phyloP scores from a whole-genome alignment of 1,284 basidiomycete species.

The Boletus semigastroideus region DNA sequence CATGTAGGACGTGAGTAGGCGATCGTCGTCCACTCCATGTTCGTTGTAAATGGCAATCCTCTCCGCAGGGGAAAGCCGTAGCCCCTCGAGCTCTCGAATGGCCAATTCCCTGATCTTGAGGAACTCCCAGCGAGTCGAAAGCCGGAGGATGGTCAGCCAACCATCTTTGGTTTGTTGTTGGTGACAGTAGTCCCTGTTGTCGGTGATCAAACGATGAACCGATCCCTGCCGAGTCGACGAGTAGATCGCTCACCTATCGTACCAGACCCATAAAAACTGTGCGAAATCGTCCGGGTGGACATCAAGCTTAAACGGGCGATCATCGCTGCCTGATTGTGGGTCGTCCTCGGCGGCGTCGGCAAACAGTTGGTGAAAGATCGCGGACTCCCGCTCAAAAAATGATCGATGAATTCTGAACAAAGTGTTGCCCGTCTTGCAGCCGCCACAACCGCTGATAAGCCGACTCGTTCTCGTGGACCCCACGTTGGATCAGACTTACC shows the following conservation, averaged over 20 bases:
- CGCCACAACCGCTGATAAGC: conserved; percentile 9
- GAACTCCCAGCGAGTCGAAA: conserved; percentile 33
- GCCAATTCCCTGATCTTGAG: conserved; percentile 23
- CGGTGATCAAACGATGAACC: background rate
- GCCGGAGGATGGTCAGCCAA: conserved; percentile 32
- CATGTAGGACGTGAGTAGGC: conserved; percentile 35
- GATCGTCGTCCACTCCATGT: conserved; percentile 35
- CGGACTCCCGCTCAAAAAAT: conserved; percentile 66
- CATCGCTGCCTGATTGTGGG: conserved; percentile 38
- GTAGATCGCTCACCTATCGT: conserved; percentile 48
- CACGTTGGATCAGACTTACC: conserved; percentile 12
- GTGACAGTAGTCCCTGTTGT: conserved; percentile 29
- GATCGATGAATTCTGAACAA: conserved; percentile 60
- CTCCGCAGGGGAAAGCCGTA: conserved; percentile 37
- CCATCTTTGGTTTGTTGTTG: conserved; percentile 11
- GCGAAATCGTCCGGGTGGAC: conserved; percentile 51
- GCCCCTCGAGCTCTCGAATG: conserved; percentile 28
- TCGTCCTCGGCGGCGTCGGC: conserved; percentile 33
- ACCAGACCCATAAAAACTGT: conserved; percentile 67
- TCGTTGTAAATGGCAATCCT: conserved; percentile 39
- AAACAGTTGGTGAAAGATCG: conserved; percentile 48
- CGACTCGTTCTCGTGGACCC: background rate
- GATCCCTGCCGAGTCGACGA: background rate
- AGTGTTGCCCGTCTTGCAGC: conserved; percentile 43
- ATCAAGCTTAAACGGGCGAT: conserved; percentile 50